These are phyloP conservation scores for Pseudocercospora musae DNA, from an alignment of 2,329 filamentous ascomycete genomes.

Conservation along the genomic window DNA sequence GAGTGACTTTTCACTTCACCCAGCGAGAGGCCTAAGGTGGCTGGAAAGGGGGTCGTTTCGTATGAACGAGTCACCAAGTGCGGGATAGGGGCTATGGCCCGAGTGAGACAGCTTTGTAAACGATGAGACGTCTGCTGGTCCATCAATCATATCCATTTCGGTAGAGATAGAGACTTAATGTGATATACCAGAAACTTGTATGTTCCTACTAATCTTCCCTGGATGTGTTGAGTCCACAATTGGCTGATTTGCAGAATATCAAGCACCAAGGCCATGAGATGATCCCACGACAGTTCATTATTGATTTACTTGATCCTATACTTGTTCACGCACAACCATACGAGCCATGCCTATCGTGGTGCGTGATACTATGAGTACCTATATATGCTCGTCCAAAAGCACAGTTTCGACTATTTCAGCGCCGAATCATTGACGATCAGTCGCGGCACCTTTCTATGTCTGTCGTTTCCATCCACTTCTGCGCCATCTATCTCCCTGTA, in stretches of 20 bases:
- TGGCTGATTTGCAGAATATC: no score
- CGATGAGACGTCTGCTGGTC: not conserved
- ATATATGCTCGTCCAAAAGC: not conserved
- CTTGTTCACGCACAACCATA: not conserved
- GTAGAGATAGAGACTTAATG: slow-evolving; percentile 1
- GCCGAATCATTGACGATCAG: not conserved
- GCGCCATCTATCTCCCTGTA: not conserved
- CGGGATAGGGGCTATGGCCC: not conserved
- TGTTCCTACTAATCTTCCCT: not conserved
- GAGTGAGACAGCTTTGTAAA: not conserved
- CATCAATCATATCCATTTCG: not conserved
- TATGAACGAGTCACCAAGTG: not conserved
- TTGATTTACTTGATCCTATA: not conserved
- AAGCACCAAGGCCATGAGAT: no score
- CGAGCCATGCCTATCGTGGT: not conserved
- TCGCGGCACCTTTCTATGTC: not conserved
- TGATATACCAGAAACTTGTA: slow-evolving; percentile 1
- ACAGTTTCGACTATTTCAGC: not conserved
- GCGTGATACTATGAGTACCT: not conserved
- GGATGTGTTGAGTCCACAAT: not conserved
- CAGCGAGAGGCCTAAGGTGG: not conserved
- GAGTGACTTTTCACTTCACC: not conserved
- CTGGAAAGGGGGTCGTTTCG: not conserved
- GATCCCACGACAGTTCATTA: not conserved
- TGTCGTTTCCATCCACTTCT: not conserved